Percentiles rank a stretch among this genome's conserved stretches.
These are phyloP conservation scores for Polytrichum commune DNA, from an alignment of 225 moss, liverwort and hornwort genomes.

Conservation along the genomic window DNA sequence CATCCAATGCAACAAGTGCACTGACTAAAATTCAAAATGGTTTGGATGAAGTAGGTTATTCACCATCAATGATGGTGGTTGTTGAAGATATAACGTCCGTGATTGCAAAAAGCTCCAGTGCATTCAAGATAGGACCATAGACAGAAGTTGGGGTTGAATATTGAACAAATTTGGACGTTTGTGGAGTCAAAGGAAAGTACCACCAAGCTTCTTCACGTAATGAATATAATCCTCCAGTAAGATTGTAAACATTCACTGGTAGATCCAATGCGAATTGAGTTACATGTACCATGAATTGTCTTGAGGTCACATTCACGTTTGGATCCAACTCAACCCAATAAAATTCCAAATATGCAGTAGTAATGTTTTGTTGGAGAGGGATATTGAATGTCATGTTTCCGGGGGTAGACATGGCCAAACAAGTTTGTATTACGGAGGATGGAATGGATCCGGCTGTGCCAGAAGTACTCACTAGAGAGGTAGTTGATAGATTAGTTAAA, in stretches of 20 bases:
- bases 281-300: neutral
- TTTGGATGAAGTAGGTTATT: neutral
- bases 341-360: neutral
- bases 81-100: neutral
- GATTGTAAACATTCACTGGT: neutral
- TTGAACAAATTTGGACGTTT: neutral
- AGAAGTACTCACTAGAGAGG: no score
- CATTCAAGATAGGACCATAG: constrained; percentile 21
- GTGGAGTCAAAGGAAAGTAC: neutral
- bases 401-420: neutral
- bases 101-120: constrained; percentile 14
- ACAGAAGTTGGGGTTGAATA: neutral
- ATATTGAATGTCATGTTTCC: neutral
- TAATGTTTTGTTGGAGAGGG: neutral
- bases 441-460: neutral
- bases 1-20: neutral
- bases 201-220: neutral
- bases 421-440: neutral
- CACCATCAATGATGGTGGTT: constrained; percentile 19
- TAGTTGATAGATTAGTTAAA: no score
- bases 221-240: no score
- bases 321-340: constrained; percentile 26
- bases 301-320: constrained; percentile 1
- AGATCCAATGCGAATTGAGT: rapidly evolving
- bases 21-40: no score